Percentiles rank a stretch among this genome's conserved stretches.
phyloP scores from a whole-genome alignment of 1,139 yeast genomes.

The Yamadazyma sp. region DNA sequence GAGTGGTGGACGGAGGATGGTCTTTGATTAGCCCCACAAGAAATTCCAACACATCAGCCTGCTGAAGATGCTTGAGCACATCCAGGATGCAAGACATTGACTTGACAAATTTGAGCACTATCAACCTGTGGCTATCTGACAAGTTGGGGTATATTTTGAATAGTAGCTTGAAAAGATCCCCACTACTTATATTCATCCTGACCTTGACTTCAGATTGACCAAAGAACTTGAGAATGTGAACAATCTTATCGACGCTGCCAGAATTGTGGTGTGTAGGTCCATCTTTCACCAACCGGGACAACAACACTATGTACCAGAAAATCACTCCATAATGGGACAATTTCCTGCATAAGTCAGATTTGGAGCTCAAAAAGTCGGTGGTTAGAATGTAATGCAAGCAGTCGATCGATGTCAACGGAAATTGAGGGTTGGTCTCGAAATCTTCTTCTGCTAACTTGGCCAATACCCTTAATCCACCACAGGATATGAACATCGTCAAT shows the following conservation, averaged over 20 bases:
- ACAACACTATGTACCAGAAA: conserved; percentile 49
- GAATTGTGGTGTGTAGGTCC: conserved; percentile 8
- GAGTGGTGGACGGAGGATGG: conserved; percentile 26
- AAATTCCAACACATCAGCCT: conserved; percentile 46
- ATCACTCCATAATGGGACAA: conserved; percentile 50
- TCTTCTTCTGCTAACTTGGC: conserved; percentile 58
- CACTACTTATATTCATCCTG: conserved; percentile 37
- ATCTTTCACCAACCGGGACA: conserved; percentile 30
- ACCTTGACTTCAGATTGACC: conserved; percentile 48
- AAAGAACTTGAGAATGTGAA: conserved; percentile 40
- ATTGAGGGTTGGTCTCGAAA: conserved; percentile 42
- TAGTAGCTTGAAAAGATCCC: conserved; percentile 46
- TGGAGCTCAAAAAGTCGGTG: conserved; percentile 45
- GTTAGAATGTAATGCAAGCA: conserved; percentile 45
- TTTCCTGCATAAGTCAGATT: conserved; percentile 57
- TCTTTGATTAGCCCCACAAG: conserved; percentile 30
- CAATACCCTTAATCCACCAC: conserved; percentile 57
- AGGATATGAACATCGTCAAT: conserved; percentile 51
- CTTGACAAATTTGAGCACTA: conserved; percentile 41
- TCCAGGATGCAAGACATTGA: conserved; percentile 44
- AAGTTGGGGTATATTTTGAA: conserved; percentile 39
- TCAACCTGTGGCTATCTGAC: conserved; percentile 31
- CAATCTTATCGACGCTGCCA: conserved; percentile 27
- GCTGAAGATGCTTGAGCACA: conserved; percentile 32
- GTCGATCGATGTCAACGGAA: conserved; percentile 49